These are phyloP conservation scores for Aethionema arabicum DNA, from an alignment of 345 rosid species.

Conservation along the genomic window DNA sequence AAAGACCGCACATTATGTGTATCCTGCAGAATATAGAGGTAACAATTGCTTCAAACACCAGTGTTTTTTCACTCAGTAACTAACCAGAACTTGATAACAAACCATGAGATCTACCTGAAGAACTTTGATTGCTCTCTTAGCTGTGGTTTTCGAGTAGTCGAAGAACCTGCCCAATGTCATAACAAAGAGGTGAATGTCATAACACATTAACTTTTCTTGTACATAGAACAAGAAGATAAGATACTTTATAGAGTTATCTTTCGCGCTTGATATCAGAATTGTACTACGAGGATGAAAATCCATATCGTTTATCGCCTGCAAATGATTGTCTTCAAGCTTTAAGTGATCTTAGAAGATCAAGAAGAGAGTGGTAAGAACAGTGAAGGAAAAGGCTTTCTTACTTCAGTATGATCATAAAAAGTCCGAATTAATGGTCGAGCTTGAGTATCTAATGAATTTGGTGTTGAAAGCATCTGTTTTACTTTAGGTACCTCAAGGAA, in stretches of 20 bases:
- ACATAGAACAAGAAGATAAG: slow-evolving; percentile 15
- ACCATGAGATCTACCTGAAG: slow-evolving; percentile 57
- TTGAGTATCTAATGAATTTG: slow-evolving; percentile 66
- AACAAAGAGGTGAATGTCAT: slow-evolving; percentile 3
- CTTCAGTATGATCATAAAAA: slow-evolving; percentile 81
- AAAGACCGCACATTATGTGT: slow-evolving; percentile 82
- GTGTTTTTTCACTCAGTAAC: slow-evolving; percentile 13
- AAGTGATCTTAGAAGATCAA: not conserved
- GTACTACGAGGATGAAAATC: slow-evolving; percentile 84
- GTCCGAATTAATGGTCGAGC: slow-evolving; percentile 74
- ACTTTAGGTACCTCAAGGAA: slow-evolving; percentile 61
- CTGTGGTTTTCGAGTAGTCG: slow-evolving; percentile 81
- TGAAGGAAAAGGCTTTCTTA: slow-evolving; percentile 27
- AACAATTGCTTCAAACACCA: not conserved
- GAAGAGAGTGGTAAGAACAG: not conserved
- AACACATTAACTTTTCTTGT: not conserved
- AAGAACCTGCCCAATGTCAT: slow-evolving; percentile 55
- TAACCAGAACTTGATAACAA: slow-evolving; percentile 15
- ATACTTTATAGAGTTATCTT: slow-evolving; percentile 82
- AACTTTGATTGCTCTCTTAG: slow-evolving; percentile 80
- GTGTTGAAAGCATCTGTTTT: slow-evolving; percentile 79
- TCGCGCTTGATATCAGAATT: slow-evolving; percentile 68
- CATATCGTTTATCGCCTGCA: slow-evolving; percentile 80
- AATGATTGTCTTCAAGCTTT: slow-evolving; percentile 8
- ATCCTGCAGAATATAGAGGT: slow-evolving; percentile 50